Percentiles rank a stretch among this genome's conserved stretches.
Evolutionary conservation across 257 asterid species (phyloP).

Genomic region (Lavandula angustifolia): DNA sequence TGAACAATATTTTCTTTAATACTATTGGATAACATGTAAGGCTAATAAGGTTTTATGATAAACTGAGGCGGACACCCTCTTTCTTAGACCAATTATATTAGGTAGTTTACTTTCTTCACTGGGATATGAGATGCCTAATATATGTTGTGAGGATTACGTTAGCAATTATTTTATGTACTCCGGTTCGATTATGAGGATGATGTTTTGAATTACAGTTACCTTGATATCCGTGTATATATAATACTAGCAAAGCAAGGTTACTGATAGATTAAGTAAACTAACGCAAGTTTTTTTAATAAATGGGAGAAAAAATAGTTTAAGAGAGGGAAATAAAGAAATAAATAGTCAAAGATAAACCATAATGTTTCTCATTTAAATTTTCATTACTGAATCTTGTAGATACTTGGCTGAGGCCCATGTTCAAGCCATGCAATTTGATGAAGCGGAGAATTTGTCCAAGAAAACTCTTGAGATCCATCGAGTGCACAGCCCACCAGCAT

Average conservation of each 20-base stretch:
- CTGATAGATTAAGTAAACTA: no score
- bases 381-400: slow-evolving; percentile 43
- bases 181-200: neutral
- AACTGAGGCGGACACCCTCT: neutral
- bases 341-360: neutral
- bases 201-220: neutral
- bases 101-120: neutral
- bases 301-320: neutral
- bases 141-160: neutral
- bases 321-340: neutral
- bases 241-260: no score
- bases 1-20: neutral
- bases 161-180: neutral
- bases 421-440: slow-evolving; percentile 97
- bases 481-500: slow-evolving; percentile 96
- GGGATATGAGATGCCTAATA: neutral
- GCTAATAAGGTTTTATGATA: neutral
- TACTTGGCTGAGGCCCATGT: slow-evolving; percentile 98
- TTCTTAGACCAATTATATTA: neutral
- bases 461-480: slow-evolving; percentile 96
- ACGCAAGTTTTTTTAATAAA: neutral
- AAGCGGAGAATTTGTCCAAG: slow-evolving; percentile 81
- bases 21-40: neutral
- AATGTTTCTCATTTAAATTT: slow-evolving; percentile 18
- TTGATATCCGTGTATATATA: no score